Conservation (phyloP, 176 grass and related monocot genomes). For the Paspalum vaginatum region DNA sequence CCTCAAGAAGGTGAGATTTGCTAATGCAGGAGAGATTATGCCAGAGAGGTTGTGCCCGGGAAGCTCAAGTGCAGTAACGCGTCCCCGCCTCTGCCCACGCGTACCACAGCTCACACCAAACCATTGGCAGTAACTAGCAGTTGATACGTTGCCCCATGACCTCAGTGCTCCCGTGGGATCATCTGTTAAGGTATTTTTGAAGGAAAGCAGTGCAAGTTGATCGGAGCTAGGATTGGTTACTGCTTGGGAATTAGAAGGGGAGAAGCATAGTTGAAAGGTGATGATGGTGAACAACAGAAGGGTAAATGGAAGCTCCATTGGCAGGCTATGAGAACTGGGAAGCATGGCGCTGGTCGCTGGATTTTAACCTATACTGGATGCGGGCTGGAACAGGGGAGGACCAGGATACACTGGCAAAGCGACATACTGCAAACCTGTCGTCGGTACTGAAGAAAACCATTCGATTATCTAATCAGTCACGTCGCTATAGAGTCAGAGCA, state of each 20-base stretch:
- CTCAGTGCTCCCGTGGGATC: too few species aligned
- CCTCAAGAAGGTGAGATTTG: slow-evolving; percentile 25
- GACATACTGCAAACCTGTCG: neutral
- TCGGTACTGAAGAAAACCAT: too few species aligned
- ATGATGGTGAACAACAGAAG: slow-evolving; percentile 10
- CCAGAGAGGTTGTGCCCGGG: slow-evolving; percentile 3
- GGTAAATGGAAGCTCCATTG: neutral
- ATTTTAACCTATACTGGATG: neutral
- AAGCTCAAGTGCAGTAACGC: neutral
- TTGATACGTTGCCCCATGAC: neutral
- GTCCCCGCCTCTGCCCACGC: neutral
- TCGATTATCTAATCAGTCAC: too few species aligned
- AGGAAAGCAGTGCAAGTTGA: slow-evolving; percentile 24
- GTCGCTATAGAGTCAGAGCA: too few species aligned
- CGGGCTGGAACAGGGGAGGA: neutral
- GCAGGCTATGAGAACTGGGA: neutral
- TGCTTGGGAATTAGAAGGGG: slow-evolving; percentile 11
- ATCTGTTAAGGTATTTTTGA: neutral
- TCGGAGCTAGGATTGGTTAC: slow-evolving; percentile 2
- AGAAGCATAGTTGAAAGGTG: neutral
- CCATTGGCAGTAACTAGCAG: neutral
- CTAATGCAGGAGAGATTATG: neutral
- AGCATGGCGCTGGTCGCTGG: neutral
- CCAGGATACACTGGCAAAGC: neutral
- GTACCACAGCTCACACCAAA: neutral